These are phyloP conservation scores for Phytopythium ostracodes DNA, from an alignment of 352 stramenopile genomes.

Conservation along the genomic window DNA sequence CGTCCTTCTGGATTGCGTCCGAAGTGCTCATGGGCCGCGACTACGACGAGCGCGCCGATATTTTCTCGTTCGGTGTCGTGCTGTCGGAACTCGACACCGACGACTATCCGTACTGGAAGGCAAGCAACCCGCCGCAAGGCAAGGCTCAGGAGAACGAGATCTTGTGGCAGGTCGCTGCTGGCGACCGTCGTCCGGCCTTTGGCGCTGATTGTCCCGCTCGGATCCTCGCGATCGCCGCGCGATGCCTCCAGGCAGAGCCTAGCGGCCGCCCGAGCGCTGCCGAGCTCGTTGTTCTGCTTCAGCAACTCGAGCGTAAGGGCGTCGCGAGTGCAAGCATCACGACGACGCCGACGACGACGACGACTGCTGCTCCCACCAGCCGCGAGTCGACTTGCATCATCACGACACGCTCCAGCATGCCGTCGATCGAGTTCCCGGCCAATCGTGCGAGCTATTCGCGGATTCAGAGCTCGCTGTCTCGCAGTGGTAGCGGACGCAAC, in stretches of 20 bases:
- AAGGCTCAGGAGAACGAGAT: constrained; percentile 59
- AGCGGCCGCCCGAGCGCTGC: constrained; percentile 46
- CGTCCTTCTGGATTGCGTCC: constrained; percentile 65
- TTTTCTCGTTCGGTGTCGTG: constrained; percentile 48
- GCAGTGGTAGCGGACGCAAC: constrained; percentile 14
- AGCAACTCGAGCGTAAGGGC: constrained; percentile 31
- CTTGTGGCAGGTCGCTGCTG: constrained; percentile 48
- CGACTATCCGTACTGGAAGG: constrained; percentile 63
- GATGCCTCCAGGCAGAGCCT: constrained; percentile 50
- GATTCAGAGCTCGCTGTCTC: constrained; percentile 8
- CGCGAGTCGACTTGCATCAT: constrained; percentile 9
- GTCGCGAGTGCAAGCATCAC: constrained; percentile 6
- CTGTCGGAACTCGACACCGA: constrained; percentile 57
- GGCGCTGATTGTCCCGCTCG: constrained; percentile 37
- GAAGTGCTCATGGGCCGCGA: constrained; percentile 52
- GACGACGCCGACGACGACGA: neutral
- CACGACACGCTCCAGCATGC: constrained; percentile 6
- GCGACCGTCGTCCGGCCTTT: constrained; percentile 43
- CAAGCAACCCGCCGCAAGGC: constrained; percentile 29
- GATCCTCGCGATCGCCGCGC: constrained; percentile 45
- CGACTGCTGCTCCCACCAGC: neutral
- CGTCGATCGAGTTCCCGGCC: constrained; percentile 4
- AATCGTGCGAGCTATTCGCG: constrained; percentile 6
- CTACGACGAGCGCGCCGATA: constrained; percentile 40
- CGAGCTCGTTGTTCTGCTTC: constrained; percentile 47